Base-by-base conservation (phyloP, 805 yeast species). In the Saturnispora galanensis region DNA sequence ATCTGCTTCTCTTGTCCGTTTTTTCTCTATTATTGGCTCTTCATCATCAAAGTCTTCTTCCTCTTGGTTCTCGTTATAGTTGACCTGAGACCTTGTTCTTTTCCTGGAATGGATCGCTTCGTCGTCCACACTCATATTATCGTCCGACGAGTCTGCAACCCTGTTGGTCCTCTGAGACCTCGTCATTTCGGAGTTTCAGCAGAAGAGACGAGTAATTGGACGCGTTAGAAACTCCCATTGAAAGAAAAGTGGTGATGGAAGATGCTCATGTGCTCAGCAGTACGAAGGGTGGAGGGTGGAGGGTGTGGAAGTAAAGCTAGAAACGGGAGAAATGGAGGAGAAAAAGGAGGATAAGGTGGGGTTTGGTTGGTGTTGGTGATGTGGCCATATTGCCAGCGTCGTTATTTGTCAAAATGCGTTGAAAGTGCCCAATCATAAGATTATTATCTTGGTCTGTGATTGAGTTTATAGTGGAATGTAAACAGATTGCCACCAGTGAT, bases 21-120 rank as follows among this genome's bases (percentile, higher is more conserved):
- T 34, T 18, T 11, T 34, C 34, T 10, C 26, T 7, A 11, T 7
- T 29, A 18, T 18, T n/a, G 39, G 31, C 12, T 30, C 17, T 5
- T 18, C 31, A 21, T 16, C 39, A 13, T 42, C 26, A 17, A 2
- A 26, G 11, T 18, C 29, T 6, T 15, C 36, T 12, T 39, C 39
- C 11, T 45, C 47, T 21, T 37, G 17, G 41, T 38, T 35, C n/a
- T 38, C 41, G 26, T 38, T 38, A 34, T 38, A 38, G 28, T 38
- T 26, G 30, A 38, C 26, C 12, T 11, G n/a, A 16, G 35, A 11
- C 17, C 41, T 21, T 10, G 30, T 13, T 13, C 41, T 29, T n/a
- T 26, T 21, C 10, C 10, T n/a, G 34, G 16, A 34, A 17, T 9
- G 16, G 30, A 11, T 9, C 40, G 10, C 40, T 8, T 13, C 9